Base-by-base conservation (phyloP, 148 eudicot species). In the Agrostemma githago region DNA sequence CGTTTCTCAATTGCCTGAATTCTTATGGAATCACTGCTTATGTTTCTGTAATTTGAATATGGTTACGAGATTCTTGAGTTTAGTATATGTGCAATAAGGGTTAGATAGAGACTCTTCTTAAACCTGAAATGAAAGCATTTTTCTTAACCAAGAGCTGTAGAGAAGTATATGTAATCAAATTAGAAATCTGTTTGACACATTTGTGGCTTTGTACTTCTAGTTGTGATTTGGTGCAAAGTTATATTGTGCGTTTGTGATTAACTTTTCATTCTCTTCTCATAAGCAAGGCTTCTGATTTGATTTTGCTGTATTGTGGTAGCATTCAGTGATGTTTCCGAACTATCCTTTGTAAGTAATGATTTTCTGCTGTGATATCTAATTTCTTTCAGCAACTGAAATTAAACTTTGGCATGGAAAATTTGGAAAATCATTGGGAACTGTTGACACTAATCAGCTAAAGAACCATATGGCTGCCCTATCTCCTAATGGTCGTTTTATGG, bases 401-500 rank as follows among this genome's bases (percentile, higher is more conserved):
- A 88, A 84, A 79, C 88, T 96, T 75, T 96, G 97, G 92, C 97
- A 92, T 89, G 99, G 95, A 34, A 96, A 86, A 77, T 83, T 84
- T 60, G 99, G 99, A 73, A 96, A 88, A 85, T 72, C 77, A n/a
- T 70, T 96, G 85, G 99, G 94, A 43, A 81, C 83, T 71, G 93
- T 96, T 63, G 99, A 96, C 74, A 90, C 97, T 40, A 96, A 88
- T 79, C 97, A 96, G 82, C 90, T 96, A 72, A 90, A 79, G 83
- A 96, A 96, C 83, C 92, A 87, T 76, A 96, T 92, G 97, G 96
- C 96, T 53, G 75, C 96, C 44, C 78, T 96, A 81, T 96, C 99
- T 79, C 96, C 95, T 59, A 86, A 92, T 87, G 99, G 99, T 1
- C 97, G 97, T 48, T 95, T 95, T 81, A 81, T 95, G 82, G 99